Evolutionary conservation across 345 rosid species (phyloP), one percentile per base, ranked within the genome.

Genomic region (Ceriops zippeliana): DNA sequence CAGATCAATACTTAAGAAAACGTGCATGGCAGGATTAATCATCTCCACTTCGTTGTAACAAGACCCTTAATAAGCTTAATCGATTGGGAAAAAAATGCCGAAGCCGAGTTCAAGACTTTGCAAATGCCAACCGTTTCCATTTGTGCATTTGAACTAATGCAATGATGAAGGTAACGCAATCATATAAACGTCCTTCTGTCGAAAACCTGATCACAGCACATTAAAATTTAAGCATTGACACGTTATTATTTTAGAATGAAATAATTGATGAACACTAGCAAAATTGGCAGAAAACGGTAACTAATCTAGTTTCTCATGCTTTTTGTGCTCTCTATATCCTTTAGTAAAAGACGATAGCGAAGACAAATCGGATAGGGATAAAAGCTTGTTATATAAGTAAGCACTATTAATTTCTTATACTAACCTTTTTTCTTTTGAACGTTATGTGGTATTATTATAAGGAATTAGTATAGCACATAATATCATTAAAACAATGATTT

Each of bases 201-300:
- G n/a, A 3, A 62, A 71, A 53, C 57, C 69, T 59, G 62, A 71
- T 76, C 73, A 68, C 65, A 47, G 7, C 74, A 63, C 30, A 76
- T 76, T 76, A 59, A 32, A 62, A 32, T 9, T 52, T 58, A 79
- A 76, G 85, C 85, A 66, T 82, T 52, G 30, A 13, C 75, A 52
- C 58, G 52, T 52, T 63, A 53, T 13, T 54, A 53, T 13, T 54
- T 52, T 61, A 37, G 42, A 54, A 34, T 62, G 4, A 47, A 2
- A 20, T 63, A 31, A 42, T 42, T 42, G 49, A 31, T n/a, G 62
- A 52, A 53, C 37, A 61, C 37, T 70, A 20, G 22, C 32, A 31
- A 11, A 66, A 32, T 52, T 34, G 30, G n/a, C 35, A 28, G 7
- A 2, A 17, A 22, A 1, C 73, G 5, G 34, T 47, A 30, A 69